Evolutionary conservation across 2,329 filamentous ascomycete genomes (phyloP).

Genomic region (Colletotrichum noveboracense): DNA sequence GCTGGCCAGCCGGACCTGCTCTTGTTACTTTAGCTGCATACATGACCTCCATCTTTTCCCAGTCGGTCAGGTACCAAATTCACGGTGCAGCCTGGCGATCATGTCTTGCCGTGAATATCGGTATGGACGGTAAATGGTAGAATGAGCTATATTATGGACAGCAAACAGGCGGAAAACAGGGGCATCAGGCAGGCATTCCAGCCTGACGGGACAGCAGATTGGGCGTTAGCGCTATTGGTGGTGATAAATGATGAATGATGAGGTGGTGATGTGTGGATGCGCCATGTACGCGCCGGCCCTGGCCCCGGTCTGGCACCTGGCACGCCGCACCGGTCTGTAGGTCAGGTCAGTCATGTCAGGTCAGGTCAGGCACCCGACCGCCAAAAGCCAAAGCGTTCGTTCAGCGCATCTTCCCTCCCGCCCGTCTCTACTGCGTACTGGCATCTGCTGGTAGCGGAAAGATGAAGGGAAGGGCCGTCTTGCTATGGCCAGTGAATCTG

Average conservation of each 20-base stretch:
- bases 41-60: not conserved
- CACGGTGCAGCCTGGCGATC: not conserved
- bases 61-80: not conserved
- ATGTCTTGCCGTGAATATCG: not conserved
- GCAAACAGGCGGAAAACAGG: not conserved
- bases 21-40: not conserved
- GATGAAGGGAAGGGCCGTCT: not conserved
- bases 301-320: not conserved
- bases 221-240: slow-evolving; percentile 2
- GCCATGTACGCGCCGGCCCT: not conserved
- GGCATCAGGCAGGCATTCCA: slow-evolving; percentile 1
- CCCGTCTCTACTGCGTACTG: not conserved
- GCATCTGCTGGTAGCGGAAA: not conserved
- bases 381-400: not conserved
- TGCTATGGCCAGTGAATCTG: slow-evolving; percentile 9
- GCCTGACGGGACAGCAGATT: not conserved
- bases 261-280: slow-evolving; percentile 16
- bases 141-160: not conserved
- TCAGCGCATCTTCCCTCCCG: not conserved
- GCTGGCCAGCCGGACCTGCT: not conserved
- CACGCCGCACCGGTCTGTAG: not conserved
- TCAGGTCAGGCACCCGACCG: not conserved
- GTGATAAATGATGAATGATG: slow-evolving; percentile 8
- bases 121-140: not conserved
- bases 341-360: not conserved